A percentile compares a stretch with the other conserved stretches of the same genome.
phyloP scores from a whole-genome alignment of 2,329 filamentous ascomycete genomes.

The Neurospora crassa region DNA sequence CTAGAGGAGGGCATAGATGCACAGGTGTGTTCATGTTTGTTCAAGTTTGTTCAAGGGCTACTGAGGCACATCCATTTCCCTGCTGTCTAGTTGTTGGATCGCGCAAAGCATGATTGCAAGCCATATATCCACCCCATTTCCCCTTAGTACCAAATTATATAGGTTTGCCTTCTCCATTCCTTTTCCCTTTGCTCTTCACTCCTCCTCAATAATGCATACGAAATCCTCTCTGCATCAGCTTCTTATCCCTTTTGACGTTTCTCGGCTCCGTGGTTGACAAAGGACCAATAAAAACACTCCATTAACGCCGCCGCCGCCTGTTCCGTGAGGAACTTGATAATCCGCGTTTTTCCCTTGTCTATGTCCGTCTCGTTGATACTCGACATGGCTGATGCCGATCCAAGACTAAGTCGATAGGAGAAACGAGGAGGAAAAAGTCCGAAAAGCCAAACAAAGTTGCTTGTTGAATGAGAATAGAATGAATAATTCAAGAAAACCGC shows the following conservation, averaged over 20 bases:
- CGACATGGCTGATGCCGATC: background rate
- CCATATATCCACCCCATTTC: background rate
- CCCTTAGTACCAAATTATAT: background rate
- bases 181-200: background rate
- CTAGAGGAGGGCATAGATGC: conserved; percentile 20
- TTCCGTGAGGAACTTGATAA: background rate
- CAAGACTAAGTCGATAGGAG: background rate
- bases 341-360: background rate
- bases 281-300: background rate
- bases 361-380: background rate
- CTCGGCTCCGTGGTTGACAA: background rate
- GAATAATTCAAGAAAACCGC: background rate
- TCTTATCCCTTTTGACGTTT: background rate
- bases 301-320: background rate
- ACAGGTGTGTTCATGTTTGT: background rate
- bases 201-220: background rate
- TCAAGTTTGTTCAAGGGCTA: background rate
- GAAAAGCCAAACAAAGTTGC: background rate
- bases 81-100: background rate
- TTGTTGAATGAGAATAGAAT: background rate
- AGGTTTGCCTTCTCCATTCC: background rate
- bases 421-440: background rate
- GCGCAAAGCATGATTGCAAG: background rate
- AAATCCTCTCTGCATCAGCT: background rate
- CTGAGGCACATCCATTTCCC: background rate